Evolutionary conservation across 148 eudicot genomes (phyloP).

Genomic region (Rheum nobile): DNA sequence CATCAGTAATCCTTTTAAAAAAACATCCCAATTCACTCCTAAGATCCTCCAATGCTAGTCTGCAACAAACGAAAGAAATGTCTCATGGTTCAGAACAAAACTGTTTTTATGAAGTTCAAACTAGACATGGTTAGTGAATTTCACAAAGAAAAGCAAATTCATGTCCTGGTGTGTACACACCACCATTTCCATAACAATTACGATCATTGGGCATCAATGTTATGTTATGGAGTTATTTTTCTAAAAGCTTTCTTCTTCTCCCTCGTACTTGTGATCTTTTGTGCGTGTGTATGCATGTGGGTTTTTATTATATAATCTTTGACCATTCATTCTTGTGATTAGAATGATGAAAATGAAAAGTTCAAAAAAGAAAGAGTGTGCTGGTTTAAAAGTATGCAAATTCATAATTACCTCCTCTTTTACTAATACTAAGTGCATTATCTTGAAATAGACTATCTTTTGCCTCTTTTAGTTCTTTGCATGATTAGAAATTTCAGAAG

Average conservation of each 20-base stretch:
- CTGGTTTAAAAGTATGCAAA: background rate
- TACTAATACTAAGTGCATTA: background rate
- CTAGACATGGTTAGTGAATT: no score
- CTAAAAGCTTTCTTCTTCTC: background rate
- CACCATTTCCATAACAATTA: background rate
- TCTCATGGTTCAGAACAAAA: no score
- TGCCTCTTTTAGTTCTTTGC: no score
- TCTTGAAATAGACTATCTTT: background rate
- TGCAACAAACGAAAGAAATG: background rate
- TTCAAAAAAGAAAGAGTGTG: background rate
- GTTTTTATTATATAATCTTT: constrained; percentile 3
- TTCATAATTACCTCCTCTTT: constrained; percentile 4
- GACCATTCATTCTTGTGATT: background rate
- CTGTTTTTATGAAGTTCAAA: no score
- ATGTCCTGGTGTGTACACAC: constrained; percentile 7
- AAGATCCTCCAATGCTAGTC: background rate
- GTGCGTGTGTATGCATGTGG: constrained; percentile 8
- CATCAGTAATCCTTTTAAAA: background rate
- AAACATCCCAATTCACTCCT: constrained; percentile 8
- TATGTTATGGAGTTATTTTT: background rate
- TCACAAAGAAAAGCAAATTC: background rate
- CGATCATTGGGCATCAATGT: background rate
- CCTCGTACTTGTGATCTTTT: background rate
- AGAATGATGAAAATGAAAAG: constrained; percentile 2
- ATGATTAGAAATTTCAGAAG: no score